phyloP scores from a whole-genome alignment of 2,329 filamentous ascomycete species.

The Colletotrichum trifolii region DNA sequence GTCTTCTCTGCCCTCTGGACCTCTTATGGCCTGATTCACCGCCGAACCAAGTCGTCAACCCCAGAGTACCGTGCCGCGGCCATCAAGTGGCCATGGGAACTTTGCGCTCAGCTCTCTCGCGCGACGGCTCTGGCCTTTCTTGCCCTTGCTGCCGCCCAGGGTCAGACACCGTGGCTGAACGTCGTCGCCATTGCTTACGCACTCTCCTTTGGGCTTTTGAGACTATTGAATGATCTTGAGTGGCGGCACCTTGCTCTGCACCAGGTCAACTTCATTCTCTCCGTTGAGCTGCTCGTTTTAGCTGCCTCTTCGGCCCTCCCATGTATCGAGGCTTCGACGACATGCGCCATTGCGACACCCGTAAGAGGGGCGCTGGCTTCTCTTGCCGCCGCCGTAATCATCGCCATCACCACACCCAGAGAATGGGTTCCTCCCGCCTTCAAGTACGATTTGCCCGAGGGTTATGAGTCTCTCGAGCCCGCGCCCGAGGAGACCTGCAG shows the following conservation, averaged over 20 bases:
- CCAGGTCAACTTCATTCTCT: conserved; percentile 59
- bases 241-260: conserved; percentile 60
- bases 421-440: conserved; percentile 61
- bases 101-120: conserved; percentile 54
- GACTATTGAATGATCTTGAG: conserved; percentile 52
- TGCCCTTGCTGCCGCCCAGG: conserved; percentile 47
- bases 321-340: conserved; percentile 52
- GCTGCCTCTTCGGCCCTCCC: conserved; percentile 53
- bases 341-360: conserved; percentile 41
- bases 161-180: conserved; percentile 50
- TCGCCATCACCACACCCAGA: conserved; percentile 59
- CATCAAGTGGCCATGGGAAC: conserved; percentile 55
- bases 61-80: conserved; percentile 49
- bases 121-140: conserved; percentile 53
- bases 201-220: conserved; percentile 56
- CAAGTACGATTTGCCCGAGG: conserved; percentile 51
- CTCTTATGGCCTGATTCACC: conserved; percentile 46
- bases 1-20: conserved; percentile 51
- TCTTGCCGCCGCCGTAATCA: conserved; percentile 49
- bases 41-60: conserved; percentile 43
- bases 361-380: conserved; percentile 49
- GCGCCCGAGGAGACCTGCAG: conserved; percentile 64
- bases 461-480: conserved; percentile 50
- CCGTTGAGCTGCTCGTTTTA: conserved; percentile 50
- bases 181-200: conserved; percentile 51